These are phyloP conservation scores for Monosporozyma yasuniensis DNA, from an alignment of 805 yeast genomes.

Conservation along the genomic window DNA sequence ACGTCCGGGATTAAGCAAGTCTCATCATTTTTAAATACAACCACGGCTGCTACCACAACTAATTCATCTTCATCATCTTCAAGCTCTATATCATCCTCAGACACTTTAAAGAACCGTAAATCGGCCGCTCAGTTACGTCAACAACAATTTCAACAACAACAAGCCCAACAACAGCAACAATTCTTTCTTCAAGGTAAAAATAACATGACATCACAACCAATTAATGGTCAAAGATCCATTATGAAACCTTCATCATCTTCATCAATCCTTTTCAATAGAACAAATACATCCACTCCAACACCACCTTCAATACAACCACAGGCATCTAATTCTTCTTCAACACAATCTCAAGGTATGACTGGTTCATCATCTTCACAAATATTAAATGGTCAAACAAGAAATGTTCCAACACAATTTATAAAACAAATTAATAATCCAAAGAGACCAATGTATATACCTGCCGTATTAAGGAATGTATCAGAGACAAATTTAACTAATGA, in stretches of 20 bases:
- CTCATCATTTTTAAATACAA: neutral
- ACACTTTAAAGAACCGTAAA: neutral
- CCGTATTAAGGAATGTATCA: constrained; percentile 58
- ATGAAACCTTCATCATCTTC: constrained; percentile 2
- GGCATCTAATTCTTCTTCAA: too few relatives aligned
- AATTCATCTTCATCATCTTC: neutral
- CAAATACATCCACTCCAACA: neutral
- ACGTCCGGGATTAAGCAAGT: neutral
- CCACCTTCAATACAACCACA: too few relatives aligned
- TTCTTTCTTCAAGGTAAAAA: neutral
- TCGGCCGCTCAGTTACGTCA: neutral
- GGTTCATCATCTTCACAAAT: neutral
- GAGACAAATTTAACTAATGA: constrained; percentile 37
- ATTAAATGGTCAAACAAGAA: neutral
- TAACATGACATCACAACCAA: neutral
- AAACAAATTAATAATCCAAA: constrained; percentile 74
- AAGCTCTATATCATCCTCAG: neutral
- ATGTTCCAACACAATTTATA: constrained; percentile 19
- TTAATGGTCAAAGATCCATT: neutral
- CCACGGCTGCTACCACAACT: neutral
- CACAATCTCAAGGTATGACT: neutral
- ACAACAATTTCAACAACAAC: neutral
- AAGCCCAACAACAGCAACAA: neutral
- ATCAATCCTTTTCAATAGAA: neutral
- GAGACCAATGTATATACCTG: constrained; percentile 84